Percentiles rank a stretch among this genome's conserved stretches.
These are phyloP conservation scores for Hypoxylon subgilvum DNA, from an alignment of 495 filamentous ascomycete genomes.

Conservation along the genomic window DNA sequence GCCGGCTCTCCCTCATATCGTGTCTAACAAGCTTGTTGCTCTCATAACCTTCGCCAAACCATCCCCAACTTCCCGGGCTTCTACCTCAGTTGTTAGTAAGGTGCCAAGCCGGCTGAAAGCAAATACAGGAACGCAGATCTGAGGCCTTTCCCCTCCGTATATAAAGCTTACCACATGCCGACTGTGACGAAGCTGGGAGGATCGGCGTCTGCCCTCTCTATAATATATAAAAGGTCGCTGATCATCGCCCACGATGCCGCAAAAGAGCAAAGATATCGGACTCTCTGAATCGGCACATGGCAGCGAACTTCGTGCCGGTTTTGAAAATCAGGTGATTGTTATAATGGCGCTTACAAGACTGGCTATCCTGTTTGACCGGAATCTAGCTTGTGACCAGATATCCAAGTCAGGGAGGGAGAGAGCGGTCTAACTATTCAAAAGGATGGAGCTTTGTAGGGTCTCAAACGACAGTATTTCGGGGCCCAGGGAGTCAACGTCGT, in stretches of 20 bases:
- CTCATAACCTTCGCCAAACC: slow-evolving; percentile 1
- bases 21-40: neutral
- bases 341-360: too few relatives aligned
- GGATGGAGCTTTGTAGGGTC: too few relatives aligned
- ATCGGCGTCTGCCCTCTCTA: slow-evolving; percentile 13
- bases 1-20: neutral
- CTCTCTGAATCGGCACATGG: slow-evolving; percentile 11
- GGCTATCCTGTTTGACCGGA: too few relatives aligned
- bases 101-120: slow-evolving; percentile 38
- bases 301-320: slow-evolving; percentile 9
- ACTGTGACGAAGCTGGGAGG: slow-evolving; percentile 22
- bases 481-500: too few relatives aligned
- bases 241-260: slow-evolving; percentile 18
- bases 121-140: slow-evolving; percentile 13
- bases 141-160: neutral
- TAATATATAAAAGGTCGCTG: slow-evolving; percentile 21
- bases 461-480: too few relatives aligned
- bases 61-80: neutral
- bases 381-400: too few relatives aligned
- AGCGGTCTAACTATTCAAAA: too few relatives aligned
- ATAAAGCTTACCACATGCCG: slow-evolving; percentile 20
- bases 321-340: slow-evolving; percentile 8
- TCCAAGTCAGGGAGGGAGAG: too few relatives aligned
- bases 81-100: slow-evolving; percentile 11
- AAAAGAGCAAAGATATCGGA: slow-evolving; percentile 18